These are phyloP conservation scores for Piloderma croceum DNA, from an alignment of 768 basidiomycete genomes.

Conservation along the genomic window DNA sequence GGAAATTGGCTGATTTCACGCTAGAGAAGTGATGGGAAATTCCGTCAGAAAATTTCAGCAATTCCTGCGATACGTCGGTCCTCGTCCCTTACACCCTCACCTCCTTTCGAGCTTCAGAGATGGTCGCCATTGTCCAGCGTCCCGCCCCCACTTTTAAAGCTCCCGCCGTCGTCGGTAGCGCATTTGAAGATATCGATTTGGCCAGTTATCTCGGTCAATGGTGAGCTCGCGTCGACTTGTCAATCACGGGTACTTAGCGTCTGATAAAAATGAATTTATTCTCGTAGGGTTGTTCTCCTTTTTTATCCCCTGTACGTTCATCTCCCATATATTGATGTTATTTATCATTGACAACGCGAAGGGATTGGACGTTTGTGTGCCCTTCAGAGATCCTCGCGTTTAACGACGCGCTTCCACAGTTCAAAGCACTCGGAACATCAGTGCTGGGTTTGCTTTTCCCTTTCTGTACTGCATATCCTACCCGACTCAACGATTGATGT, in stretches of 20 bases:
- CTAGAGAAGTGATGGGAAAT: too few species aligned
- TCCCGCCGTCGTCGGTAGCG: conserved; percentile 67
- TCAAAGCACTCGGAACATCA: conserved; percentile 65
- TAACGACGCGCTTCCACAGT: conserved; percentile 77
- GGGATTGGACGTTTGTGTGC: conserved; percentile 87
- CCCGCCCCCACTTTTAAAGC: conserved; percentile 80
- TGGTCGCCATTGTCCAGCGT: conserved; percentile 65
- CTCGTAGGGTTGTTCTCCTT: conserved; percentile 78
- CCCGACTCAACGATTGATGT: conserved; percentile 7
- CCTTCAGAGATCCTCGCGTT: conserved; percentile 97
- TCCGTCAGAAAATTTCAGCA: too few species aligned
- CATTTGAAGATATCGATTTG: conserved; percentile 75
- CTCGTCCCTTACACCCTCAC: too few species aligned
- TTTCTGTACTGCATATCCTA: not conserved
- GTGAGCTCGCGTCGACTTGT: conserved; percentile 34
- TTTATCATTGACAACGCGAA: conserved; percentile 21
- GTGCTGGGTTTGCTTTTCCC: conserved; percentile 59
- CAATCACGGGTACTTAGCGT: conserved; percentile 1
- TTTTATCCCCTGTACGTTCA: conserved; percentile 85
- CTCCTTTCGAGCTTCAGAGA: too few species aligned
- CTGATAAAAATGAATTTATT: conserved; percentile 2
- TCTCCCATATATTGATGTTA: conserved; percentile 3
- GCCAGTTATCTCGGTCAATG: conserved; percentile 76
- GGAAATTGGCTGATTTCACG: too few species aligned
- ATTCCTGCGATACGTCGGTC: too few species aligned